These are phyloP conservation scores for Trypanosoma rangeli DNA, from an alignment of 208 protist genomes.

Conservation along the genomic window DNA sequence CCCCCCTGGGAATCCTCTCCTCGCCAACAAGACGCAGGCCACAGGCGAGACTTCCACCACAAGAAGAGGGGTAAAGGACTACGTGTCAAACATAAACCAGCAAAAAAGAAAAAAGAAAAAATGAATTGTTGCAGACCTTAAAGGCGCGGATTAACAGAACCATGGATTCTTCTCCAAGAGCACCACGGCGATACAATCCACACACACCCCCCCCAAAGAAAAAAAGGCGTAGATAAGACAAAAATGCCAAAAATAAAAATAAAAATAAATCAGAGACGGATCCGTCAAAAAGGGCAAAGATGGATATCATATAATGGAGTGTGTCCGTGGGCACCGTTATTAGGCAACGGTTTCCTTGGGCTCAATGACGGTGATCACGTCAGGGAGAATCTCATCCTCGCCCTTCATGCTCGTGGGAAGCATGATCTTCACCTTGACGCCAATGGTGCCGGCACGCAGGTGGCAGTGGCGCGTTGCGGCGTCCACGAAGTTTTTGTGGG, in stretches of 20 bases:
- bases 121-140: background rate
- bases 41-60: background rate
- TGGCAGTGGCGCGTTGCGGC: conserved; percentile 96
- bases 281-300: background rate
- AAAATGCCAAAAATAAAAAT: conserved; percentile 23
- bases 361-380: conserved; percentile 82
- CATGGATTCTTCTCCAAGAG: background rate
- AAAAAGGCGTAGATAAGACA: background rate
- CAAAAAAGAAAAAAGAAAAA: conserved; percentile 6
- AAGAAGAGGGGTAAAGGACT: background rate
- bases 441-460: conserved; percentile 98
- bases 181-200: background rate
- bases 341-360: conserved; percentile 30
- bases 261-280: conserved; percentile 34
- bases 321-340: conserved; percentile 17
- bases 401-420: conserved; percentile 80
- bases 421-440: conserved; percentile 99
- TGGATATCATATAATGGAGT: background rate
- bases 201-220: background rate
- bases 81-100: background rate
- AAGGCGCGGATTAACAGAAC: background rate
- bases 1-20: background rate
- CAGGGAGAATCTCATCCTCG: conserved; percentile 61
- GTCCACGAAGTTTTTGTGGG: conserved; percentile 95
- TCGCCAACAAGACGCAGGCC: background rate